Evolutionary conservation across 202 grass and related monocot species (phyloP), one percentile per base, ranked within the genome.

Genomic region (Bolboschoenoplectus hybrid): DNA sequence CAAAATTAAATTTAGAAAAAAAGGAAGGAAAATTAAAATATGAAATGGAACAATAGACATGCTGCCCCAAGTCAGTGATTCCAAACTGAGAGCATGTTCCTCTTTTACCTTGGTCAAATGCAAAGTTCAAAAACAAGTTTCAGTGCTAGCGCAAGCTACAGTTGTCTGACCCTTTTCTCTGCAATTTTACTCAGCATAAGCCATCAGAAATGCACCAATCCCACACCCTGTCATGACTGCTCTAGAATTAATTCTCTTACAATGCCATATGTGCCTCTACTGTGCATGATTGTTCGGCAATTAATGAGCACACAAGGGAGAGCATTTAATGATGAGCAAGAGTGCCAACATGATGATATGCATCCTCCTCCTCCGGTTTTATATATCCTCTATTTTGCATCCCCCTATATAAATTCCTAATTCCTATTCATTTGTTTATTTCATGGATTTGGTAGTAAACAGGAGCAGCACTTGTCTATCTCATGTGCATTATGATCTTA

Each of bases 241-340:
- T 79, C 75, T 79, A 60, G 12, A 79, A 79, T 79, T 41, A 79
- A 60, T 11, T 58, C 51, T 38, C 75, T 79, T 79, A 79, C 75
- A 79, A 58, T 79, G 75, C 52, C 75, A 41, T 60, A 79, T 78
- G 74, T 58, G 74, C 50, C 32, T 73, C 75, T 58, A 79, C 75
- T 41, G 75, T 79, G 36, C 75, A 79, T 79, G 75, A 79, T 79
- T 60, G 52, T 57, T 39, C 60, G 69, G 77, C 47, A 87, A 74
- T 88, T 88, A 85, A 86, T 89, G 56, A 84, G 43, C 77, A 85
- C 76, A 35, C 76, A 83, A 81, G 46, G 56, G 69, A 13, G 67
- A 13, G 67, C 86, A 89, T 89, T 90, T 81, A 82, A 82, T 85
- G 16, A 82, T 85, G 63, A 83, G 44, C 66, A 52, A n/a, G 81